Conservation (phyloP, 148 eudicot species). For the Cornus suecica region DNA sequence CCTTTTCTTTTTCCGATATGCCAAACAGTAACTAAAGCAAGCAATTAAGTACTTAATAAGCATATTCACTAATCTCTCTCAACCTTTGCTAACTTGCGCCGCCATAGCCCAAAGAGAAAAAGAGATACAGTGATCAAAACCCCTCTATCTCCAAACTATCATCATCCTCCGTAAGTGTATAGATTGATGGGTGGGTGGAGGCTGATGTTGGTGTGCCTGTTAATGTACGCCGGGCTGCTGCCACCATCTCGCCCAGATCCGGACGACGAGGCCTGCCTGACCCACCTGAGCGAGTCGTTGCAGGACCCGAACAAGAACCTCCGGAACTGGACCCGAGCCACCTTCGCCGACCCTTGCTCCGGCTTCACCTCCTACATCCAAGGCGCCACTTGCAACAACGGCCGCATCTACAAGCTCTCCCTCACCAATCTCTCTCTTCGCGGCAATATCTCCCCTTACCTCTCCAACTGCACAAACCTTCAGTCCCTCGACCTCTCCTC, state of each 20-base stretch:
- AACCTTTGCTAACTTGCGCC: conserved; percentile 14
- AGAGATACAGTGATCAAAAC: neutral
- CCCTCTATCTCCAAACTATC: neutral
- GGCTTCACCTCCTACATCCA: conserved; percentile 42
- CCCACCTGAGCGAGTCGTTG: conserved; percentile 36
- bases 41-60: too few relatives aligned
- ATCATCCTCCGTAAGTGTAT: neutral
- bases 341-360: conserved; percentile 44
- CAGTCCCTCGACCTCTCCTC: conserved; percentile 60
- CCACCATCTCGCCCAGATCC: conserved; percentile 35
- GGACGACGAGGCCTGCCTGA: conserved; percentile 46
- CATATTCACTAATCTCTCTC: neutral
- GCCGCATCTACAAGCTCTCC: conserved; percentile 49
- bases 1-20: neutral
- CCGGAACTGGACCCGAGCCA: conserved; percentile 45
- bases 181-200: conserved; percentile 2
- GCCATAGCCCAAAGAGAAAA: neutral
- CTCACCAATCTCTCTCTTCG: conserved; percentile 30
- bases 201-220: conserved; percentile 1
- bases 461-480: conserved; percentile 51
- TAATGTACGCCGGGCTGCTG: conserved; percentile 9
- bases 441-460: conserved; percentile 46
- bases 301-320: conserved; percentile 37
- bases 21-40: too few relatives aligned
- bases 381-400: conserved; percentile 69